Conservation (phyloP, 345 rosid genomes). For the Populus davidiana region DNA sequence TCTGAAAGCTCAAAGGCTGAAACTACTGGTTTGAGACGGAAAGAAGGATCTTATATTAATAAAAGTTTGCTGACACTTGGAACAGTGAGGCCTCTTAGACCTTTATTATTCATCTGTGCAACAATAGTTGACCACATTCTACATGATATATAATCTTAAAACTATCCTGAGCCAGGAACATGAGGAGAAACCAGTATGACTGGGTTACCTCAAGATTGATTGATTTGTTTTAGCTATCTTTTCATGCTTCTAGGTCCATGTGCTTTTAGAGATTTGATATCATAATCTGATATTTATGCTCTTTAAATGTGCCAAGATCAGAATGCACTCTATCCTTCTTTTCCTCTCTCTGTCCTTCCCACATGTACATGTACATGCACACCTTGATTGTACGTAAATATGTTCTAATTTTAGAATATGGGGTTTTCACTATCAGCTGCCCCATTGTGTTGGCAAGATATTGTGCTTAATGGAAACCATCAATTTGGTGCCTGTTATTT, state of each 20-base stretch:
- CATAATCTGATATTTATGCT: neutral
- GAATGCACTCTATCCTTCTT: neutral
- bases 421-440: neutral
- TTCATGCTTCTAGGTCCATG: neutral
- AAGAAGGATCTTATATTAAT: slow-evolving; percentile 96
- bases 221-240: neutral
- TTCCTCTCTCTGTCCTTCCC: neutral
- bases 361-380: too few species aligned
- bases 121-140: neutral
- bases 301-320: neutral
- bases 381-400: neutral
- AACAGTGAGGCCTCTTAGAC: slow-evolving; percentile 60
- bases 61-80: slow-evolving; percentile 98
- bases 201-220: neutral
- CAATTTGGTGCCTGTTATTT: neutral
- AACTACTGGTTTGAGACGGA: slow-evolving; percentile 89
- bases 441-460: too few species aligned
- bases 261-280: neutral
- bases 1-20: slow-evolving; percentile 99
- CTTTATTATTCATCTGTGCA: slow-evolving; percentile 9
- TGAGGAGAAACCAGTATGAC: neutral
- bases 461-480: neutral
- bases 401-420: neutral
- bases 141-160: neutral
- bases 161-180: neutral